These are phyloP conservation scores for Lachnellula suecica DNA, from an alignment of 2,329 filamentous ascomycete species.

Conservation along the genomic window DNA sequence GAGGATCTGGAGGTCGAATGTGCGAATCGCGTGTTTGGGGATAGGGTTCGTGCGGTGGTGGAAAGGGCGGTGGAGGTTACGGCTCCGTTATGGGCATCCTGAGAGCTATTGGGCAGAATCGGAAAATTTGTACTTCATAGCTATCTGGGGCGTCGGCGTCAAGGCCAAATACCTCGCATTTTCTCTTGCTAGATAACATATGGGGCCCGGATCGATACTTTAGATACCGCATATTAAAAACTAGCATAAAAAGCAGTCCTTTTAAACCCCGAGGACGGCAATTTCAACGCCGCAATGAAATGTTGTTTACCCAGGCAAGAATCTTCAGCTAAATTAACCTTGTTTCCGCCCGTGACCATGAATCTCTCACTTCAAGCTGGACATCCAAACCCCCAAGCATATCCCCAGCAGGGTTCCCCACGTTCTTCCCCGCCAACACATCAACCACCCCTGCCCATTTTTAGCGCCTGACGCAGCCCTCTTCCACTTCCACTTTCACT, in stretches of 20 bases:
- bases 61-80: conserved; percentile 88
- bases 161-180: not conserved
- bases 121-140: not conserved
- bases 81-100: conserved; percentile 58
- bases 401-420: not conserved
- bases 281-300: not conserved
- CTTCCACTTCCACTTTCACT: not conserved
- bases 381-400: not conserved
- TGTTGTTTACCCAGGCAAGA: not conserved
- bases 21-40: conserved; percentile 71
- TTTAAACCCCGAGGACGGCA: not conserved
- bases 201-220: not conserved
- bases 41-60: conserved; percentile 84
- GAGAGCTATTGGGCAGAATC: not conserved
- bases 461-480: not conserved
- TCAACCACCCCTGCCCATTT: not conserved
- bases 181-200: too few relatives aligned
- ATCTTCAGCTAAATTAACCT: not conserved
- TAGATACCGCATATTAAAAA: not conserved
- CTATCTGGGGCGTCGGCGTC: not conserved
- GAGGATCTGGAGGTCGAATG: conserved; percentile 92
- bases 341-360: not conserved
- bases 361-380: not conserved
- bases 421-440: not conserved
- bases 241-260: too few relatives aligned